Conservation (phyloP, 352 stramenopile genomes). For the Globisporangium echinulatum region DNA sequence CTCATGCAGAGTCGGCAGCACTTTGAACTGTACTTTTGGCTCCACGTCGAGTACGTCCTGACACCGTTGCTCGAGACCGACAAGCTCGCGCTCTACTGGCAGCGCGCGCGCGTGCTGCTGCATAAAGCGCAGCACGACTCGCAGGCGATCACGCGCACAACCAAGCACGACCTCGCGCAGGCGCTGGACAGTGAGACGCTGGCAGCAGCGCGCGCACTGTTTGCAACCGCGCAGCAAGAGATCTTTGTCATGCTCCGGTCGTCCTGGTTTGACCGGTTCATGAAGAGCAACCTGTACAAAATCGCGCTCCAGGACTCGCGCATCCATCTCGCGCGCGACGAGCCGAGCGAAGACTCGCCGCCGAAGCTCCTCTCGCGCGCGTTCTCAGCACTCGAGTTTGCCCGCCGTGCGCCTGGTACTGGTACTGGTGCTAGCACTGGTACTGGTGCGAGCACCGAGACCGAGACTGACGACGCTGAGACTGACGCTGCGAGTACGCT, state of each 20-base stretch:
- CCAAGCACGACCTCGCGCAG: constrained; percentile 60
- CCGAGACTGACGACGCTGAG: constrained; percentile 6
- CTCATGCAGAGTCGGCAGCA: constrained; percentile 85
- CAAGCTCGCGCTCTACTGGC: constrained; percentile 59
- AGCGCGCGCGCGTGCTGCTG: constrained; percentile 49
- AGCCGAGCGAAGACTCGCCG: constrained; percentile 57
- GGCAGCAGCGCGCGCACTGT: constrained; percentile 37
- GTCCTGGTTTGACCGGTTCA: constrained; percentile 81
- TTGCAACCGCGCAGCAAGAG: constrained; percentile 67
- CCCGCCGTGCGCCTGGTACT: constrained; percentile 3
- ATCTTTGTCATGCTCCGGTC: constrained; percentile 77
- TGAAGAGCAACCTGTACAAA: constrained; percentile 80
- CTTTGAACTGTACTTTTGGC: constrained; percentile 86
- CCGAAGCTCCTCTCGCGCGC: constrained; percentile 57
- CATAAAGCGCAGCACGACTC: constrained; percentile 75
- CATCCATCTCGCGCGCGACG: constrained; percentile 52
- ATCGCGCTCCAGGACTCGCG: constrained; percentile 68
- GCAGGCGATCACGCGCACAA: constrained; percentile 66
- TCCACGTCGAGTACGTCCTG: constrained; percentile 84
- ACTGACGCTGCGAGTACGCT: constrained; percentile 8
- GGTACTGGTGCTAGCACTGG: neutral
- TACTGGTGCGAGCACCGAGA: constrained; percentile 2
- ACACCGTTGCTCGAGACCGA: constrained; percentile 52
- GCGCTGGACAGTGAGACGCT: constrained; percentile 35
- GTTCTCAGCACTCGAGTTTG: constrained; percentile 41